Evolutionary conservation across 805 yeast genomes (phyloP).

Genomic region (Saturnispora sanitii): DNA sequence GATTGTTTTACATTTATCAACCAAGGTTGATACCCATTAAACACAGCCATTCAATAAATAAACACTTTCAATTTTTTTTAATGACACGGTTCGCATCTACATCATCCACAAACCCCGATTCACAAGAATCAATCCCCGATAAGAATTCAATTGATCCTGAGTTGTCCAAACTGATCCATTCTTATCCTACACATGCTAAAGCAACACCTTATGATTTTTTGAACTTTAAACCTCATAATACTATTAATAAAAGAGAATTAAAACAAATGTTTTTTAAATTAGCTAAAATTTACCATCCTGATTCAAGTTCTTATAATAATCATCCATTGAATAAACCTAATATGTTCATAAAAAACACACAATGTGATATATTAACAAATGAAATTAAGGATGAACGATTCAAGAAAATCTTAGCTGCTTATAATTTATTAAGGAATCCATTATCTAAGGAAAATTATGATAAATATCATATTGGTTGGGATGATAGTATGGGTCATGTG

Average conservation of each 20-base stretch:
- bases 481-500: constrained; percentile 17
- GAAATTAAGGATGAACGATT: constrained; percentile 36
- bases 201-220: constrained; percentile 72
- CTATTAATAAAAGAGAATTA: constrained; percentile 31
- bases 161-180: constrained; percentile 17
- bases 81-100: too few species aligned
- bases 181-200: constrained; percentile 35
- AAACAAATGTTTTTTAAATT: constrained; percentile 44
- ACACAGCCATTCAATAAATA: too few species aligned
- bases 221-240: constrained; percentile 27
- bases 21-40: too few species aligned
- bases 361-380: constrained; percentile 11
- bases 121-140: constrained; percentile 3
- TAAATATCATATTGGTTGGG: constrained; percentile 37
- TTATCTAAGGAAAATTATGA: constrained; percentile 37
- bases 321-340: constrained; percentile 10
- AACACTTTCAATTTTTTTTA: too few species aligned
- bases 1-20: too few species aligned
- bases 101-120: constrained; percentile 1
- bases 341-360: neutral
- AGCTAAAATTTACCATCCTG: constrained; percentile 82
- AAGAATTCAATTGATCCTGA: constrained; percentile 15
- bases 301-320: constrained; percentile 27
- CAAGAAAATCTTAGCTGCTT: constrained; percentile 47
- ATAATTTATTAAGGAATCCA: constrained; percentile 42